phyloP scores from a whole-genome alignment of 2,329 filamentous ascomycete species.

The Elsinoe perseae region DNA sequence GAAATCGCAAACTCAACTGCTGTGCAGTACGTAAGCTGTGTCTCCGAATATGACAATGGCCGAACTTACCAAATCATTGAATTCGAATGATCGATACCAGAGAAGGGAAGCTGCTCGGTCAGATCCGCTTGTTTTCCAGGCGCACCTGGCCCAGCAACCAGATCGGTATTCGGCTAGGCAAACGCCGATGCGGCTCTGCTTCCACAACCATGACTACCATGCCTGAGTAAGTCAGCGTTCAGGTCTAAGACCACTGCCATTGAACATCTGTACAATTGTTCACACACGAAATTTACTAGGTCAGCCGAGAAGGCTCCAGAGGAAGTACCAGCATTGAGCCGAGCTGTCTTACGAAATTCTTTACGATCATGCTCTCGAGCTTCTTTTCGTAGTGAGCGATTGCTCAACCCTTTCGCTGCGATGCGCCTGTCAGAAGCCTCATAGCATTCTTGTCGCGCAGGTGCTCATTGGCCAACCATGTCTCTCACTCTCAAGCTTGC shows the following conservation, averaged over 20 bases:
- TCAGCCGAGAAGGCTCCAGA: too few species aligned
- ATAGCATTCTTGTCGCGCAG: not conserved
- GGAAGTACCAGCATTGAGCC: too few species aligned
- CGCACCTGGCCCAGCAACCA: constrained; percentile 5
- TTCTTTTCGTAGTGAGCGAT: not conserved
- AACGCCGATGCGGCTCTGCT: constrained; percentile 9
- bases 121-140: constrained; percentile 3
- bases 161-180: not conserved
- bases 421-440: not conserved
- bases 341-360: too few species aligned
- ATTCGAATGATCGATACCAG: not conserved
- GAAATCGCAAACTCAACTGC: not conserved
- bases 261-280: not conserved
- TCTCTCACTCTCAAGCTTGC: constrained; percentile 60
- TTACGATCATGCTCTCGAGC: not conserved
- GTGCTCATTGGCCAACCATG: constrained; percentile 36
- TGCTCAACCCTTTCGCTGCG: not conserved
- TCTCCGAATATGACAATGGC: not conserved
- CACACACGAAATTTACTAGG: too few species aligned
- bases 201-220: not conserved
- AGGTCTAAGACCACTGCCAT: too few species aligned
- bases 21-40: not conserved
- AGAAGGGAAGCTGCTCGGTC: not conserved
- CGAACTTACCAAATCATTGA: not conserved
- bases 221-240: not conserved